Evolutionary conservation across 2,329 filamentous ascomycete species (phyloP).

Genomic region (Sporothrix globosa): DNA sequence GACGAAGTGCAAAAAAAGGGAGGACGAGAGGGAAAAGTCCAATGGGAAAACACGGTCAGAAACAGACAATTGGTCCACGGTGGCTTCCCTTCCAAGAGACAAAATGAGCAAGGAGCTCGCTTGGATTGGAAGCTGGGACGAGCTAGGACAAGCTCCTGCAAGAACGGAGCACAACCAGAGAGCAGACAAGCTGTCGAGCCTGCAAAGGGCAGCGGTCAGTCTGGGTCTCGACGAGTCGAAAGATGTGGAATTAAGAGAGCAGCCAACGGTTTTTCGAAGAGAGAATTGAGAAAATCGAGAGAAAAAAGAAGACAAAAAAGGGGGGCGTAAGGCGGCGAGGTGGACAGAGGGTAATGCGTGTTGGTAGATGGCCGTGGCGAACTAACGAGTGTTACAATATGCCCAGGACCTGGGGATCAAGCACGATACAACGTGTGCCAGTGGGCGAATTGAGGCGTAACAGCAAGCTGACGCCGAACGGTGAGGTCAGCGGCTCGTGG

Average conservation of each 20-base stretch:
- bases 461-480: slow-evolving; percentile 16
- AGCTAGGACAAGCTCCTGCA: slow-evolving; percentile 18
- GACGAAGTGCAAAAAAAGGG: neutral
- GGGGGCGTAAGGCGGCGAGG: neutral
- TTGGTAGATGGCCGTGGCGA: slow-evolving; percentile 8
- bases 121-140: neutral
- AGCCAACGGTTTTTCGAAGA: neutral
- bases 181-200: slow-evolving; percentile 4
- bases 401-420: neutral
- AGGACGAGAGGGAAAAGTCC: neutral
- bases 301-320: neutral
- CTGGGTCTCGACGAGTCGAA: slow-evolving; percentile 16
- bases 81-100: neutral
- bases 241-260: neutral
- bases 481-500: neutral
- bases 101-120: slow-evolving; percentile 10
- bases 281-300: too few relatives aligned
- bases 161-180: slow-evolving; percentile 21
- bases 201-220: neutral
- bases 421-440: neutral
- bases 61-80: slow-evolving; percentile 23
- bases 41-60: neutral
- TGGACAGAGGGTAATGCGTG: neutral
- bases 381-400: slow-evolving; percentile 8
- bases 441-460: neutral